Evolutionary conservation across 2,329 filamentous ascomycete species (phyloP).

Genomic region (Aspergillus floridensis): DNA sequence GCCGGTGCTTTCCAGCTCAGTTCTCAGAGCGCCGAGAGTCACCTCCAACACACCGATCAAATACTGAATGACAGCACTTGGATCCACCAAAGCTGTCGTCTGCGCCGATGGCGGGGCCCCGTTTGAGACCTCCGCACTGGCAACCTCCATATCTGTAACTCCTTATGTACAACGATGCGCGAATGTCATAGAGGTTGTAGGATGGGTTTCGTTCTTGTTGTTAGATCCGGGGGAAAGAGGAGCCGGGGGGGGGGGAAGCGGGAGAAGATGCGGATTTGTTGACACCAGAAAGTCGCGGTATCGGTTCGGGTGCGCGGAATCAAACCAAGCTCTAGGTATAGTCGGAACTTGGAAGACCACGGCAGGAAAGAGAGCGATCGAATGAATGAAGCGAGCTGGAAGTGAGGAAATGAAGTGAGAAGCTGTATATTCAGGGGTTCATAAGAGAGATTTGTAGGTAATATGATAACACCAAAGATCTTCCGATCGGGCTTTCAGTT

Average conservation of each 20-base stretch:
- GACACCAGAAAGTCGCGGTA: conserved; percentile 16
- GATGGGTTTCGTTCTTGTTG: not conserved
- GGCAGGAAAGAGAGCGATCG: not conserved
- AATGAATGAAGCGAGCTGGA: not conserved
- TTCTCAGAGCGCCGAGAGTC: conserved; percentile 69
- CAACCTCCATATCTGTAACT: conserved; percentile 38
- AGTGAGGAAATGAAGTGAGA: not conserved
- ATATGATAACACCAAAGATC: not conserved
- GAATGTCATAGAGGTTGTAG: conserved; percentile 30
- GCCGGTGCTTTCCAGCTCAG: conserved; percentile 75
- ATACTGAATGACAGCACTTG: conserved; percentile 69
- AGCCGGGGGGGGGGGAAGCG: not conserved
- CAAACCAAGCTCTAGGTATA: conserved; percentile 2
- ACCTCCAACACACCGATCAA: conserved; percentile 68
- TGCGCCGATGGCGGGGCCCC: conserved; percentile 32
- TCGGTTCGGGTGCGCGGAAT: conserved; percentile 3
- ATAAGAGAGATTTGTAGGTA: not conserved
- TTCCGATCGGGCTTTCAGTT: not conserved
- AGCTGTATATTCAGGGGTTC: not conserved
- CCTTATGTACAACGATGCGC: conserved; percentile 24
- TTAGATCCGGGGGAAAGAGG: not conserved
- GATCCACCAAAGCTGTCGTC: conserved; percentile 53
- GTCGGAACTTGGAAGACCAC: not conserved
- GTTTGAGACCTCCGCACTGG: conserved; percentile 36
- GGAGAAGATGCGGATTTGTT: conserved; percentile 5